Evolutionary conservation across 2,329 filamentous ascomycete genomes (phyloP), one percentile per base, ranked within the genome.

Genomic region (Ascochyta lentis): DNA sequence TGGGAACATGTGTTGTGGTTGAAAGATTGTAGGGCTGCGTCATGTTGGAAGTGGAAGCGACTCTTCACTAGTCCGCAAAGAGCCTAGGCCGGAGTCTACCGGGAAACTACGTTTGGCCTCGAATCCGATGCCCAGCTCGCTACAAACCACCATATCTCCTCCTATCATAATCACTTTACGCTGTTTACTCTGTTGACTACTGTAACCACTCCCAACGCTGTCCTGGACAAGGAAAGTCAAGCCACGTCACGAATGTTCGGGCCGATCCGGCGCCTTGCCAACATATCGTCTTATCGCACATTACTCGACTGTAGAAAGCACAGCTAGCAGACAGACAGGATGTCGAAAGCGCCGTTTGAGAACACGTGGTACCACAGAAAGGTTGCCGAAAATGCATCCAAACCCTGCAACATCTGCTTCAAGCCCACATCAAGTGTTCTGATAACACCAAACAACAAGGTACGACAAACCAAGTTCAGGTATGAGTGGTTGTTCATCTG

Each of bases 351-450:
- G 34, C 39, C 64, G 27, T 72, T 94, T 55, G 85, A 85, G 38
- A 98, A 98, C 71, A 77, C 90, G 27, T 98, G 94, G 78, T 87
- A 91, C 61, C 89, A 93, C 62, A 90, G 94, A 45, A 91, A 87
- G 65, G 94, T 98, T 33, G 92, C 92, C 12, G 92, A 96, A 27
- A 84, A 86, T n/a, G 84, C 89, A 1, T 84, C 91, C 12, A 96
- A 91, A 77, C 83, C 91, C 45, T 99, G 95, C 77, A 89, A 92
- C 76, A 86, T 98, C 60, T 98, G 95, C 82, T 96, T 89, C 81
- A 96, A 95, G 77, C 89, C 90, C 8, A 92, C 89, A 56, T 86
- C 88, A 6, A 96, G 89, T 63, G 94, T 98, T 16, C 81, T 99
- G 50, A 91, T 96, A 65, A 96, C 92, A 8, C 86, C 90, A 0